These are phyloP conservation scores for Rhypophila decipiens DNA, from an alignment of 495 filamentous ascomycete genomes.

Conservation along the genomic window DNA sequence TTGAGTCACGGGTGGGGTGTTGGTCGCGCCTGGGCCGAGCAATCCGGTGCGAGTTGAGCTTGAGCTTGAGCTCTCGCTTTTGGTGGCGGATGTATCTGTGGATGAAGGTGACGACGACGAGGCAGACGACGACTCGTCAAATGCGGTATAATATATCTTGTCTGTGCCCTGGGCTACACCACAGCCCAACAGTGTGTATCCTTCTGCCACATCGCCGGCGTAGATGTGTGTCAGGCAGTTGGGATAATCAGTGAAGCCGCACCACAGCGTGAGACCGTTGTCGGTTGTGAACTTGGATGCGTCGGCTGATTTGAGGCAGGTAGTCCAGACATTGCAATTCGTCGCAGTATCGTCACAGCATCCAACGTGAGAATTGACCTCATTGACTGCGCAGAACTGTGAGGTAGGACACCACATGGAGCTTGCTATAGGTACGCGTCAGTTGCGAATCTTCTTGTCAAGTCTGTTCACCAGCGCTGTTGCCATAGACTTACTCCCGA, in stretches of 20 bases:
- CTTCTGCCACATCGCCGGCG: constrained; percentile 1
- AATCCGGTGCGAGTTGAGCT: not conserved
- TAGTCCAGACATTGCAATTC: constrained; percentile 15
- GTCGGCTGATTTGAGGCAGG: constrained; percentile 16
- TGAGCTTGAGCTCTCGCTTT: not conserved
- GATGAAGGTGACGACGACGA: not conserved
- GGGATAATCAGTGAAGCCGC: constrained; percentile 16
- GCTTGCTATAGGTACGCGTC: not conserved
- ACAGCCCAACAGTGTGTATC: constrained; percentile 23
- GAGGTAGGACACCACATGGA: constrained; percentile 18
- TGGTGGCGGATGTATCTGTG: not conserved
- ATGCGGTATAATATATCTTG: constrained; percentile 17
- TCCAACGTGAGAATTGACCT: constrained; percentile 14
- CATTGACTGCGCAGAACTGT: constrained; percentile 17
- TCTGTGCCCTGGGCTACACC: constrained; percentile 24
- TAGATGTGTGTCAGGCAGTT: constrained; percentile 22
- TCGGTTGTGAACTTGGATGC: constrained; percentile 9
- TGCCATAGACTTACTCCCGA: constrained; percentile 2
- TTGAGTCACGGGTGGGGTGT: not conserved
- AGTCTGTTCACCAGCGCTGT: not conserved
- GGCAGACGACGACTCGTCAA: not conserved
- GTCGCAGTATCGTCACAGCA: constrained; percentile 18
- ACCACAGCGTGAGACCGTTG: constrained; percentile 21
- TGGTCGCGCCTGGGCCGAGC: not conserved
- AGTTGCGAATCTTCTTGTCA: not conserved